Conservation (phyloP, 1,284 basidiomycete genomes). For the Fomitiporia mediterranea region DNA sequence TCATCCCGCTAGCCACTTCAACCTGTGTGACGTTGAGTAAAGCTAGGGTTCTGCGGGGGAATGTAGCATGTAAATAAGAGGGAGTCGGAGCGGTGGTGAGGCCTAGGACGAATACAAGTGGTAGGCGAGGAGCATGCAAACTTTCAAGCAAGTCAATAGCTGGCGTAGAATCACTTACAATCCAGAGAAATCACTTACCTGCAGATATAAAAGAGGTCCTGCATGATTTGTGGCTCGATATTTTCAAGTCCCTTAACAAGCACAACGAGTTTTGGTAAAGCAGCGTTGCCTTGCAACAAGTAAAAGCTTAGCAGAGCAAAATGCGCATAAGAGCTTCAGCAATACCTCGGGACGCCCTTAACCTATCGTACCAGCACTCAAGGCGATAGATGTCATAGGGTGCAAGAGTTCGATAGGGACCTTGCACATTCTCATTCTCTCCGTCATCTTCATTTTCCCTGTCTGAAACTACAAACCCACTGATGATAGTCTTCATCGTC, state of each 20-base stretch:
- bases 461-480: slow-evolving; percentile 44
- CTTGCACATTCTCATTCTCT: slow-evolving; percentile 5
- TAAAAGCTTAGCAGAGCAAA: not conserved
- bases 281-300: slow-evolving; percentile 20
- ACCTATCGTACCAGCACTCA: slow-evolving; percentile 49
- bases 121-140: slow-evolving; percentile 43
- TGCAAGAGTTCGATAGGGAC: slow-evolving; percentile 50
- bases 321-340: not conserved
- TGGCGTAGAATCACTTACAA: not conserved
- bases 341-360: slow-evolving; percentile 36
- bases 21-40: slow-evolving; percentile 51
- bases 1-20: slow-evolving; percentile 41
- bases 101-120: slow-evolving; percentile 56
- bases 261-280: slow-evolving; percentile 41
- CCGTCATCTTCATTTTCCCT: slow-evolving; percentile 29
- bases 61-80: slow-evolving; percentile 53
- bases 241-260: slow-evolving; percentile 68
- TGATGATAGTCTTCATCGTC: slow-evolving; percentile 53
- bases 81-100: slow-evolving; percentile 49
- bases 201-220: slow-evolving; percentile 65
- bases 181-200: slow-evolving; percentile 39
- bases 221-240: slow-evolving; percentile 52
- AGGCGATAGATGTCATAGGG: slow-evolving; percentile 56
- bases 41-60: slow-evolving; percentile 52
- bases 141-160: slow-evolving; percentile 30